These are phyloP conservation scores for Aechmea fasciata DNA, from an alignment of 176 grass and related monocot genomes.

Conservation along the genomic window DNA sequence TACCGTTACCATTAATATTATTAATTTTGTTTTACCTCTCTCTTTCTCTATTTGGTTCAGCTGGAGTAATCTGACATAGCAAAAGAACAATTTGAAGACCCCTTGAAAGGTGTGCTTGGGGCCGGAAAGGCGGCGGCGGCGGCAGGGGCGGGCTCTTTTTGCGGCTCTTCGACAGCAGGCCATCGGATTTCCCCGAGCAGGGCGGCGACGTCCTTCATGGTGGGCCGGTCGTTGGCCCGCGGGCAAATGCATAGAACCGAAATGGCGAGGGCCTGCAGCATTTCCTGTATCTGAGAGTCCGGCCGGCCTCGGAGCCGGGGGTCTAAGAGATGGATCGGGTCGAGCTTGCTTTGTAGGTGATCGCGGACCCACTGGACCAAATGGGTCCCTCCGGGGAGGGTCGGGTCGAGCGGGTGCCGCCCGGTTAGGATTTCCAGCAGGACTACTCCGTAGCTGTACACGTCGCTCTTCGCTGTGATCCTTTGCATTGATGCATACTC, in stretches of 20 bases:
- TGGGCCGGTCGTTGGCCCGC: conserved; percentile 57
- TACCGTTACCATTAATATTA: no score
- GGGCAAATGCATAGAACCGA: conserved; percentile 55
- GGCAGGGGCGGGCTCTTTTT: conserved; percentile 19
- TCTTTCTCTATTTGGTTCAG: conserved; percentile 24
- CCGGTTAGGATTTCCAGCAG: conserved; percentile 72
- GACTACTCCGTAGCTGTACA: conserved; percentile 93
- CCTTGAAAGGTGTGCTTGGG: conserved; percentile 25
- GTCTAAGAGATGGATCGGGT: conserved; percentile 51
- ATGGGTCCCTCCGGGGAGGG: conserved; percentile 56
- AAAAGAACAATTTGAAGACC: conserved; percentile 72
- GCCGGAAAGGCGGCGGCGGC: conserved; percentile 20
- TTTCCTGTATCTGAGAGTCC: conserved; percentile 71
- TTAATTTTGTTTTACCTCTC: no score
- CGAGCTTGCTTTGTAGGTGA: conserved; percentile 46
- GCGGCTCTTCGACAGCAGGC: conserved; percentile 26
- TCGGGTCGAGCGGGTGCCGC: conserved; percentile 59
- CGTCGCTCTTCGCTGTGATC: conserved; percentile 84
- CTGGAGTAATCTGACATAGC: conserved; percentile 81
- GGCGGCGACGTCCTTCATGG: conserved; percentile 84
- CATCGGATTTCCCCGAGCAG: conserved; percentile 66
- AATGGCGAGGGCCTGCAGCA: conserved; percentile 62
- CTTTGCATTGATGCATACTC: conserved; percentile 78
- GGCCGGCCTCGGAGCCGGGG: conserved; percentile 50
- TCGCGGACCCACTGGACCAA: conserved; percentile 83